Conservation (phyloP, 2,329 filamentous ascomycete species). For the Claviceps pusilla region DNA sequence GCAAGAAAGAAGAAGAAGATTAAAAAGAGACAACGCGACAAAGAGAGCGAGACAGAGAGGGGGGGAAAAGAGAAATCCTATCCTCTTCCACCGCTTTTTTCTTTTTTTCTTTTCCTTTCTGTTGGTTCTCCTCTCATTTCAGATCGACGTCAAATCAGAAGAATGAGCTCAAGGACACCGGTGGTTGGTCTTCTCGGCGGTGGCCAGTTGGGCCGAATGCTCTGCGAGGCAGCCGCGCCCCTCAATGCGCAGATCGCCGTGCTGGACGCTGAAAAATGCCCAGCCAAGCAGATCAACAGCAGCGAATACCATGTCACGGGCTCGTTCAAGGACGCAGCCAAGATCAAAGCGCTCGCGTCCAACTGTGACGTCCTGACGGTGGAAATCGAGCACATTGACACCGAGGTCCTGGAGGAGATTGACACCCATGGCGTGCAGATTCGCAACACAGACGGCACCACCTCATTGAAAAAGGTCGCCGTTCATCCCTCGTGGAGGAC, state of each 20-base stretch:
- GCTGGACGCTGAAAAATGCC: slow-evolving; percentile 60
- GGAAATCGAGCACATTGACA: slow-evolving; percentile 91
- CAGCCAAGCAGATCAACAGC: slow-evolving; percentile 74
- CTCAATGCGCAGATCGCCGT: slow-evolving; percentile 68
- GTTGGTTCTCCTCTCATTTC: no score
- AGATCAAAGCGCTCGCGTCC: slow-evolving; percentile 65
- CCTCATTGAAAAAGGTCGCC: slow-evolving; percentile 33
- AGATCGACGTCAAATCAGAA: background rate
- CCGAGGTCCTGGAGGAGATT: slow-evolving; percentile 75
- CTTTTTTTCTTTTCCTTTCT: no score
- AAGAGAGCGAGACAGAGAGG: no score
- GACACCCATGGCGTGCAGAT: slow-evolving; percentile 46
- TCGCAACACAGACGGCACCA: slow-evolving; percentile 13
- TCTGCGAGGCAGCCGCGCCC: slow-evolving; percentile 64
- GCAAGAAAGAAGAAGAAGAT: no score
- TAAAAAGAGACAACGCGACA: no score
- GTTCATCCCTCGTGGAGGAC: slow-evolving; percentile 77
- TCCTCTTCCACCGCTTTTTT: no score
- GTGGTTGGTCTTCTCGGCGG: slow-evolving; percentile 39
- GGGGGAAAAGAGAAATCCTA: no score
- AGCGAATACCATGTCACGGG: slow-evolving; percentile 63
- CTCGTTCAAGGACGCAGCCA: slow-evolving; percentile 71
- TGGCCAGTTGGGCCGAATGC: slow-evolving; percentile 82
- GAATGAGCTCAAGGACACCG: slow-evolving; percentile 14
- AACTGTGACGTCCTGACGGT: slow-evolving; percentile 72